Evolutionary conservation across 139 green algal species (phyloP).

Genomic region (Monoraphidium neglectum): DNA sequence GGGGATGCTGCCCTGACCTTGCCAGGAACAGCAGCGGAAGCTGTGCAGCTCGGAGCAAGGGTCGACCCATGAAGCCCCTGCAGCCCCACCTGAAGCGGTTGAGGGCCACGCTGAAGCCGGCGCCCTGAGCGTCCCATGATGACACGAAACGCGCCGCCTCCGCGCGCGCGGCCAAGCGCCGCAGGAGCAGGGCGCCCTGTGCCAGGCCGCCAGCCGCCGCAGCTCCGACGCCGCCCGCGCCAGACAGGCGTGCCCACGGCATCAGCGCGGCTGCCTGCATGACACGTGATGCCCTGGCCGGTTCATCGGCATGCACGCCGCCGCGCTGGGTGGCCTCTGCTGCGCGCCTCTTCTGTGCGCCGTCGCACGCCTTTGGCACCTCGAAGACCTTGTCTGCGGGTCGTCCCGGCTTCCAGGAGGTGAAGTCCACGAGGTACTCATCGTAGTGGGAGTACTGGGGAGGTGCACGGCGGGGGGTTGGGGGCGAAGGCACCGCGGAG

Average conservation of each 20-base stretch:
- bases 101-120: no score
- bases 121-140: no score
- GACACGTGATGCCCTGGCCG: neutral
- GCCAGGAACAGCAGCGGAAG: no score
- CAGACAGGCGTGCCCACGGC: constrained; percentile 20
- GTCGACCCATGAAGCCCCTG: no score
- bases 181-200: neutral
- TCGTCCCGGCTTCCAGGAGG: constrained; percentile 30
- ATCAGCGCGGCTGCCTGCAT: constrained; percentile 4
- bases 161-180: constrained; percentile 9
- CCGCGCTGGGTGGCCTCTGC: neutral
- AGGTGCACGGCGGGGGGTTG: no score
- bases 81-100: no score
- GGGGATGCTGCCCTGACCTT: no score
- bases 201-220: neutral
- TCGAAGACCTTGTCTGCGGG: constrained; percentile 16
- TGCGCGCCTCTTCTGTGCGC: neutral
- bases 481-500: neutral
- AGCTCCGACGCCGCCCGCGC: neutral
- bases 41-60: no score
- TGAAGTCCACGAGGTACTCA: constrained; percentile 49
- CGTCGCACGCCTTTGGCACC: constrained; percentile 27
- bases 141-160: no score
- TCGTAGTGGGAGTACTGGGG: constrained; percentile 36
- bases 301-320: no score